These are phyloP conservation scores for Salvia hispanica DNA, from an alignment of 257 asterid genomes.

Conservation along the genomic window DNA sequence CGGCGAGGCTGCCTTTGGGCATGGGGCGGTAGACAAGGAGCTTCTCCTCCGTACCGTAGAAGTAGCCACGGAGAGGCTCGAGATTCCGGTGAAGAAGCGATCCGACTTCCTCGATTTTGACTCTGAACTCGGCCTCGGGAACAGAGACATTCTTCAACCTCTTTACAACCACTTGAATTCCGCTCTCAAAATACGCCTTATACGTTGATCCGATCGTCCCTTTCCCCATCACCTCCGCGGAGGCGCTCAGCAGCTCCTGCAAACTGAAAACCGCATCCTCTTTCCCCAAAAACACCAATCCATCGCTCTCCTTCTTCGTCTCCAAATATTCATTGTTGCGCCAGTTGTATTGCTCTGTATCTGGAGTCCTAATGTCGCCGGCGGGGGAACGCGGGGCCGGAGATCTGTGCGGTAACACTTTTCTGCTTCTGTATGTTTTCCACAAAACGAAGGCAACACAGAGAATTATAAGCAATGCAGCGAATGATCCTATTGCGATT, in stretches of 20 bases:
- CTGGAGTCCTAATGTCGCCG: slow-evolving; percentile 24
- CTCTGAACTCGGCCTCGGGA: slow-evolving; percentile 45
- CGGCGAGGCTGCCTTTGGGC: slow-evolving; percentile 48
- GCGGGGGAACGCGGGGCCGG: slow-evolving; percentile 34
- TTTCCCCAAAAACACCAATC: slow-evolving; percentile 49
- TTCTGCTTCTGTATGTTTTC: slow-evolving; percentile 34
- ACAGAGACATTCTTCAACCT: slow-evolving; percentile 53
- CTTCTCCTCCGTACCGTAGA: slow-evolving; percentile 63
- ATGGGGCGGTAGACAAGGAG: slow-evolving; percentile 55
- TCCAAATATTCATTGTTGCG: neutral
- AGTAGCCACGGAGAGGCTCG: slow-evolving; percentile 57
- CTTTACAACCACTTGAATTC: slow-evolving; percentile 59
- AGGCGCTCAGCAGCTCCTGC: slow-evolving; percentile 52
- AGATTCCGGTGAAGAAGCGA: slow-evolving; percentile 50
- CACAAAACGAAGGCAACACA: slow-evolving; percentile 27
- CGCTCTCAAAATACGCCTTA: slow-evolving; percentile 56
- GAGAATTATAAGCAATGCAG: slow-evolving; percentile 35
- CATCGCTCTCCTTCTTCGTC: slow-evolving; percentile 29
- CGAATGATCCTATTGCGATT: slow-evolving; percentile 47
- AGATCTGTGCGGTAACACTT: slow-evolving; percentile 26
- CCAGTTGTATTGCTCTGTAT: slow-evolving; percentile 7
- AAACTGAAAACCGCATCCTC: slow-evolving; percentile 36
- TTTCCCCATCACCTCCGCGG: slow-evolving; percentile 61
- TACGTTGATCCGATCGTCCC: slow-evolving; percentile 65
- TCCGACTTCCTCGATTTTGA: slow-evolving; percentile 49